Evolutionary conservation across 1,284 basidiomycete genomes (phyloP).

Genomic region (Irpex rosettiformis): DNA sequence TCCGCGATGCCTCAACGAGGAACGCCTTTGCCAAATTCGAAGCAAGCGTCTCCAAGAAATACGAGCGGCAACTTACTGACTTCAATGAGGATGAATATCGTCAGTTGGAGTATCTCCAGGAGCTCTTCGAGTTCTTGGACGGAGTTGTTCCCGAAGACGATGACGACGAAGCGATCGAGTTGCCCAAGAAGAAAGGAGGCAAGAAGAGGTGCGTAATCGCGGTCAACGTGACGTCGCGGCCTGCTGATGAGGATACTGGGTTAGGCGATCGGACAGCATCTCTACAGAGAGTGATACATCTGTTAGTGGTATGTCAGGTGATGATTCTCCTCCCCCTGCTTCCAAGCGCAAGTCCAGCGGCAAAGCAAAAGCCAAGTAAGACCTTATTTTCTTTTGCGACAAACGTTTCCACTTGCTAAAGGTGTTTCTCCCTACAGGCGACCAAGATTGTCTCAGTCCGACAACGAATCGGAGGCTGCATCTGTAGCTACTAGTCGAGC

Average conservation of each 20-base stretch:
- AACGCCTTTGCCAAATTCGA: constrained; percentile 75
- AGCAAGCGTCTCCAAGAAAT: constrained; percentile 52
- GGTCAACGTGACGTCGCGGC: too few species aligned
- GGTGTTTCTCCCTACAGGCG: constrained; percentile 21
- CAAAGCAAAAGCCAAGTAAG: constrained; percentile 31
- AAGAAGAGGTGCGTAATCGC: constrained; percentile 28
- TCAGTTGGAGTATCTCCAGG: constrained; percentile 53
- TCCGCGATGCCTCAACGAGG: constrained; percentile 65
- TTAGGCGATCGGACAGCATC: constrained; percentile 35
- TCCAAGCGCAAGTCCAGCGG: constrained; percentile 20
- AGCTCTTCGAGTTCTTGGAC: constrained; percentile 67
- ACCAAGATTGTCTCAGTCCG: constrained; percentile 39
- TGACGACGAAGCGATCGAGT: constrained; percentile 44
- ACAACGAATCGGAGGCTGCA: constrained; percentile 41
- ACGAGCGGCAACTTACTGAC: constrained; percentile 51
- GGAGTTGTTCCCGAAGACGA: constrained; percentile 44
- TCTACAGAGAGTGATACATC: constrained; percentile 26
- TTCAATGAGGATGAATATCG: constrained; percentile 73
- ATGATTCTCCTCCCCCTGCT: constrained; percentile 26
- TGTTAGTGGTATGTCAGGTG: constrained; percentile 22
- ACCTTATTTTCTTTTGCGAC: background rate
- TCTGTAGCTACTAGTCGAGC: constrained; percentile 22
- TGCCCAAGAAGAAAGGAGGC: constrained; percentile 37
- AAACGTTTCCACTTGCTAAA: constrained; percentile 8
- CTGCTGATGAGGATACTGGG: background rate